Evolutionary conservation across 768 basidiomycete species (phyloP), one percentile per base, ranked within the genome.

Genomic region (Tricholoma terreum): DNA sequence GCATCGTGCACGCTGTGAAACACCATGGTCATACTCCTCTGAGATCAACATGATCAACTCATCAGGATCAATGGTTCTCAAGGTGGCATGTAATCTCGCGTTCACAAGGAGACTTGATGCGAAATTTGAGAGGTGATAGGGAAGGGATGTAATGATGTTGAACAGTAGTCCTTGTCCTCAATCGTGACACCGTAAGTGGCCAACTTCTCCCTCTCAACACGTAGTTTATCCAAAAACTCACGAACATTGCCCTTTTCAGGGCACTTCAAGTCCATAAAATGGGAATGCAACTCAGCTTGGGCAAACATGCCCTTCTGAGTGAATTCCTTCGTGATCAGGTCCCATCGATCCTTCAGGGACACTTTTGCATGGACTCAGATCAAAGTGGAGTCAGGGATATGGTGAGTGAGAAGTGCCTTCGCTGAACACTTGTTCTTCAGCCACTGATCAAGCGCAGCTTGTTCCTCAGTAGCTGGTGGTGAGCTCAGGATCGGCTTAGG

Each of bases 211-310:
- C n/a, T n/a, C n/a, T n/a, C n/a, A n/a, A n/a, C n/a, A n/a, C n/a
- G n/a, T n/a, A n/a, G n/a, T n/a, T n/a, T n/a, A n/a, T n/a, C n/a
- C n/a, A n/a, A n/a, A n/a, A n/a, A n/a, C n/a, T n/a, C 52, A n/a
- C 61, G 63, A 10, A 70, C 61, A 58, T 69, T 65, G 2, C 59
- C 67, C 36, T 67, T 63, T 1, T 62, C 63, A 10, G 63, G 57
- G 57, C 71, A 74, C 40, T 60, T 61, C 4, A 65, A 59, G n/a
- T 63, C 63, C 24, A 71, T 57, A 58, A 75, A 75, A n/a, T 59
- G 56, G 6, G 54, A 27, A 6, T 63, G 55, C 21, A 71, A 40
- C 10, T 68, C 65, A 3, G 67, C 62, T 46, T 71, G 63, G n/a
- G 62, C 67, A 52, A 64, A 69, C 22, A 65, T 57, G 31, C 66